Conservation (phyloP, 116 monocot genomes). For the Zostera marina region DNA sequence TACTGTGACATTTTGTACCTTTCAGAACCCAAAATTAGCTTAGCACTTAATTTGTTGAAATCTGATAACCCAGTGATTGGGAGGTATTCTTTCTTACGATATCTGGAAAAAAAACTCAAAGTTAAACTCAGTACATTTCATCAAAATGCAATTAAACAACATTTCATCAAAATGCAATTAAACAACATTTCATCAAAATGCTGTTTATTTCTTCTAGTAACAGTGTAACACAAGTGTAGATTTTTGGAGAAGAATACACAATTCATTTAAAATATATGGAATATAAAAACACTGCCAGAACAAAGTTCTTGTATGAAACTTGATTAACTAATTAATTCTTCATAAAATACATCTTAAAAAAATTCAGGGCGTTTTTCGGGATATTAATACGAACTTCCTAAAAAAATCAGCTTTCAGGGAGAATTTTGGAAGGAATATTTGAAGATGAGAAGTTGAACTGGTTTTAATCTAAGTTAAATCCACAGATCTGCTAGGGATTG, state of each 20-base stretch:
- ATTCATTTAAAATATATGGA: neutral
- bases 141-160: no score
- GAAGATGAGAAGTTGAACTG: no score
- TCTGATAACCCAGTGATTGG: slow-evolving; percentile 78
- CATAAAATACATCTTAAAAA: no score
- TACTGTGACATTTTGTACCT: slow-evolving; percentile 27
- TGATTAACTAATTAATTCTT: no score
- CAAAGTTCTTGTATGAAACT: no score
- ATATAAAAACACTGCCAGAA: no score
- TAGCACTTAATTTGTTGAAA: slow-evolving; percentile 94
- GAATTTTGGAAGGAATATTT: no score
- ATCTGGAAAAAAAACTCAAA: slow-evolving; percentile 17
- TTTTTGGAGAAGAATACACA: neutral
- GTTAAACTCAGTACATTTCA: neutral
- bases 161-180: neutral
- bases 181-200: neutral
- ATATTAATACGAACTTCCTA: no score
- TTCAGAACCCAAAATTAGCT: slow-evolving; percentile 77
- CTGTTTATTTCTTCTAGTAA: neutral
- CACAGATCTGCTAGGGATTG: no score
- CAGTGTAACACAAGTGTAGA: neutral
- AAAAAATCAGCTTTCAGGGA: no score
- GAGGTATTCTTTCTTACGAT: slow-evolving; percentile 80
- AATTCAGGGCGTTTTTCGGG: no score
- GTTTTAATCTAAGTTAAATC: no score